Evolutionary conservation across 2,329 filamentous ascomycete species (phyloP), one percentile per base, ranked within the genome.

Genomic region (Penicillium oxalicum): DNA sequence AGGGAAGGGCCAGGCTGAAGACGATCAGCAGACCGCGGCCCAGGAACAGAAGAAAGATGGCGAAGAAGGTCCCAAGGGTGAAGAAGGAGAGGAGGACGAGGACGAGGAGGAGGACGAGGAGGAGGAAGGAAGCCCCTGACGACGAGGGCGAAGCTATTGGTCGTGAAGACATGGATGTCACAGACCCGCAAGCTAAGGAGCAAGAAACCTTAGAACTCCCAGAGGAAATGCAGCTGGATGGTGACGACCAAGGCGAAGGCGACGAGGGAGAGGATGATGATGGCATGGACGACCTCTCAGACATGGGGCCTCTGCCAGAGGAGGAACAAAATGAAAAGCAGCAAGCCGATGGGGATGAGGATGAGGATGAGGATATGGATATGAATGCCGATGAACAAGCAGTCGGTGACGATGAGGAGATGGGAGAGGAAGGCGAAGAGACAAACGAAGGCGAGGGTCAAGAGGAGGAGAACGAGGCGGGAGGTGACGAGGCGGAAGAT

Each of bases 141-240:
- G 77, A 81, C 35, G 83, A 87, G 51, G 80, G 81, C 37, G 80
- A 82, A 28, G 82, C 79, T 26, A 74, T 76, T 13, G 81, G 81
- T 77, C 67, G 77, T 74, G 60, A 91, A 51, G 80, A 86, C 45
- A 74, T 74, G 45, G 82, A 87, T 64, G 76, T 80, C 51, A 78
- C 81, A 51, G 84, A 88, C 66, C 85, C 89, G 44, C 85, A 91
- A 60, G 81, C 88, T 2, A 81, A 91, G 58, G 86, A 95, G 64
- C 84, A 89, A 59, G 84, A 95, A 51, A 83, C 85, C 2, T 75
- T 95, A 51, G 89, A 91, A 40, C 75, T 95, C 24, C 90, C 90
- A 0, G 90, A 95, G 37, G 88, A 95, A 55, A 86, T 96, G 77
- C 84, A 94, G 49, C 78, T 93, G 47, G 86, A 91, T 55, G 85